Evolutionary conservation across 768 basidiomycete genomes (phyloP), one percentile per base, ranked within the genome.

Genomic region (Hemileccinum impolitum): DNA sequence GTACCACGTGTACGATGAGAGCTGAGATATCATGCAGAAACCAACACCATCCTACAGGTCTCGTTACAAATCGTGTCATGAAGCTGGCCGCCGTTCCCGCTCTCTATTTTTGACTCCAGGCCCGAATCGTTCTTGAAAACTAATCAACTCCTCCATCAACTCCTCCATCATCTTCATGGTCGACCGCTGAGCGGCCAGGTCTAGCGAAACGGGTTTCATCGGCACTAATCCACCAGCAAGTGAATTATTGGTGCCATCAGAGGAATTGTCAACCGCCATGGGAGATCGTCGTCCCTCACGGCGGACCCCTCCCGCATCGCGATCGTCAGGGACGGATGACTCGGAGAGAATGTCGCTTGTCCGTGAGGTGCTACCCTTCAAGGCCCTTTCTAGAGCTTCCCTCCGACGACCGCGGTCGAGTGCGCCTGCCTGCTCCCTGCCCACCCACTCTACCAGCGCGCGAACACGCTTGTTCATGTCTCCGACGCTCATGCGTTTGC

Each of bases 401-500:
- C 77, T 75, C 53, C 89, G 72, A 56, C 87, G 76, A 25, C 75
- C 75, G 37, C 90, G 80, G 62, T 90, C 90, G 32, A 78, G 73
- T 10, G 85, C 85, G 55, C 75, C 81, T 8, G 85, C 88, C 67
- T 92, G 89, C 62, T 92, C 88, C 49, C 91, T 75, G 25, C 87
- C 89, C n/a, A 96, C 91, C 84, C 90, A 97, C 61, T 96, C 94
- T 17, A 95, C 82, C 41, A 98, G 76, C 37, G 86, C 81, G 31
- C 90, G 77, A 19, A 95, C 90, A 21, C 95, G 84, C 71, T 96
- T 96, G 67, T 92, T 90, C 92, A 98, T 95, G 66, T 97, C 95
- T 17, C 85, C 87, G n/a, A 95, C 86, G 57, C 94, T 96, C 81
- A 85, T 94, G 44, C 95, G 79, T 70, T 94, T 94, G 56, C 83